Base-by-base conservation (phyloP, 2,329 filamentous ascomycete species). In the Fulvia fulva region DNA sequence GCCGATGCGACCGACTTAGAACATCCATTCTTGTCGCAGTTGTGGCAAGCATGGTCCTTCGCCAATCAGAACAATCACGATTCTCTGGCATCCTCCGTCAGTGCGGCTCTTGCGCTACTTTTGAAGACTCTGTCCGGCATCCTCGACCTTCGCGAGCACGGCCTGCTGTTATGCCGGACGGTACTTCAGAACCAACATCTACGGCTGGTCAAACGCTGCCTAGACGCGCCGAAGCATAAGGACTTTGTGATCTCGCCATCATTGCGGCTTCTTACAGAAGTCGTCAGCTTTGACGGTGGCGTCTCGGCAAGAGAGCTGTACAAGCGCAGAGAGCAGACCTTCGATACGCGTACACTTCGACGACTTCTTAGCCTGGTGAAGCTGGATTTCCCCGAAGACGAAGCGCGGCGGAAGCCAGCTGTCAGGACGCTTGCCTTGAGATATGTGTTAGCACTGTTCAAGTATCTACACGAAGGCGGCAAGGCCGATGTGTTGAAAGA, bases 241-340 rank as follows among this genome's bases (percentile, higher is more conserved):
- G 91, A 91, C 41, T 91, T 90, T 73, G 79, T 97, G 58, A 92
- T 97, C 60, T 94, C 91, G 2, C 93, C 94, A 0, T 92, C 89
- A 23, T 77, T 99, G 58, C 86, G 93, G 57, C 77, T 99, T 53
- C 81, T 99, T 59, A 89, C 87, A 53, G 93, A 99, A 75, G 82
- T 92, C n/a, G 84, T 90, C 16, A 86, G 81, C 55, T 88, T 96
- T 63, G 92, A 97, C 73, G 91, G 91, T 16, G 95, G 94, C 14
- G 83, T 85, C 44, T 81, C 91, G 56, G 90, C 92, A 26, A 87
- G 85, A 65, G 81, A 87, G 47, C 81, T 97, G 32, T 95, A 96
- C 71, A 82, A 88, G 53, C 60, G 64, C 12, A 86, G 91, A 65
- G 86, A 90, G 66, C 87, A 85, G 59, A 94, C 90, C 0, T 87